Percentiles rank a stretch among this genome's conserved stretches.
Evolutionary conservation across 225 moss, liverwort and hornwort species (phyloP).

Genomic region (Ulota crispa): DNA sequence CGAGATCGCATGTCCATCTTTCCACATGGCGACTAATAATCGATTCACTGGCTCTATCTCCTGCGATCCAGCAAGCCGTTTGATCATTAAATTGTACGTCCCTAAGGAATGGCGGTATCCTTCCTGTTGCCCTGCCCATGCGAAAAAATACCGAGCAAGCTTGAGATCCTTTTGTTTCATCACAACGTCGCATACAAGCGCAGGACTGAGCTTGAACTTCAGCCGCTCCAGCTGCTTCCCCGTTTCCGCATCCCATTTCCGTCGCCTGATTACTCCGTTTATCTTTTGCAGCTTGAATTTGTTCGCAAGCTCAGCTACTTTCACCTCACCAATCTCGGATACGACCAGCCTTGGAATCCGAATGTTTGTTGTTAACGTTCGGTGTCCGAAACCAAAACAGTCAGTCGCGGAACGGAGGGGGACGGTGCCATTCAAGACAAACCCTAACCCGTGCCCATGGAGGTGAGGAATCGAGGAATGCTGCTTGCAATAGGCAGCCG

Average conservation of each 20-base stretch:
- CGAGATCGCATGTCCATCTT: constrained; percentile 49
- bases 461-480: constrained; percentile 14
- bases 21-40: constrained; percentile 52
- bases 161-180: constrained; percentile 72
- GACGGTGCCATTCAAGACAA: not conserved
- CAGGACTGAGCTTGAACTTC: constrained; percentile 56
- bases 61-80: constrained; percentile 60
- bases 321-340: constrained; percentile 1
- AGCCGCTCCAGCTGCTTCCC: constrained; percentile 50
- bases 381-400: not conserved
- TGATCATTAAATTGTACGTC: constrained; percentile 66
- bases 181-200: constrained; percentile 72
- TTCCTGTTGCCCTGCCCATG: constrained; percentile 78
- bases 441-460: constrained; percentile 21
- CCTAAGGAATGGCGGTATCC: constrained; percentile 72
- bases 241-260: constrained; percentile 47
- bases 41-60: constrained; percentile 39
- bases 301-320: constrained; percentile 12
- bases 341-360: not conserved
- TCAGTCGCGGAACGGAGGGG: constrained; percentile 16
- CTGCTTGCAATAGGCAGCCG: constrained; percentile 31
- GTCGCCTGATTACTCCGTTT: constrained; percentile 52
- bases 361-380: constrained; percentile 8
- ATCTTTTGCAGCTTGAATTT: constrained; percentile 47
- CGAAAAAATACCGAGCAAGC: constrained; percentile 64